phyloP scores from a whole-genome alignment of 2,329 filamentous ascomycete genomes.

The Penicillium sp. region DNA sequence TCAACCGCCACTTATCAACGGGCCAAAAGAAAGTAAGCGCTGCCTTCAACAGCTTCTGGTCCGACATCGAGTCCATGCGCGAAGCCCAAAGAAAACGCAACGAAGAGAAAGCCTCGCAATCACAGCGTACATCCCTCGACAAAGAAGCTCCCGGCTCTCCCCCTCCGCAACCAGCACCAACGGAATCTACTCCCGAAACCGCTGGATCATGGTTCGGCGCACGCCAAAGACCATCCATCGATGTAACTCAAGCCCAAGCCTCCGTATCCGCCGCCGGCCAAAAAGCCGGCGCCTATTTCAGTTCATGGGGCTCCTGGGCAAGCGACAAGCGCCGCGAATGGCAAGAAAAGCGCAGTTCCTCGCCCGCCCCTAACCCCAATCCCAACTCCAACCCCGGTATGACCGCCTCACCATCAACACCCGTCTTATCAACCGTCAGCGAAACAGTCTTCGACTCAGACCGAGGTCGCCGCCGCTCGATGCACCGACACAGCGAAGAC shows the following conservation, averaged over 20 bases:
- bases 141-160: constrained; percentile 33
- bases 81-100: constrained; percentile 69
- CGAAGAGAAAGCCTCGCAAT: constrained; percentile 42
- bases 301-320: constrained; percentile 68
- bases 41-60: constrained; percentile 86
- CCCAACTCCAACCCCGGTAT: constrained; percentile 13
- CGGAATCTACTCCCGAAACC: constrained; percentile 22
- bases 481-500: constrained; percentile 40
- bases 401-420: constrained; percentile 32
- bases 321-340: constrained; percentile 55
- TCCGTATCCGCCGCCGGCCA: constrained; percentile 60
- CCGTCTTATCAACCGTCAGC: constrained; percentile 29
- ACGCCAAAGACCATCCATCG: constrained; percentile 49
- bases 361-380: constrained; percentile 24
- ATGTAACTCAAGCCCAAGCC: constrained; percentile 61
- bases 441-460: constrained; percentile 37
- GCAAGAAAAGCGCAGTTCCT: constrained; percentile 47
- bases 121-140: constrained; percentile 41
- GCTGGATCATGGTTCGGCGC: constrained; percentile 38
- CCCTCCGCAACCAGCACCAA: constrained; percentile 33
- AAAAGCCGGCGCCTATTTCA: constrained; percentile 66
- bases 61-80: constrained; percentile 82
- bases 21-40: constrained; percentile 87
- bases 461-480: constrained; percentile 39
- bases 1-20: constrained; percentile 87